Percentiles rank a stretch among this genome's conserved stretches.
These are phyloP conservation scores for Litchi chinensis DNA, from an alignment of 345 rosid species.

Conservation along the genomic window DNA sequence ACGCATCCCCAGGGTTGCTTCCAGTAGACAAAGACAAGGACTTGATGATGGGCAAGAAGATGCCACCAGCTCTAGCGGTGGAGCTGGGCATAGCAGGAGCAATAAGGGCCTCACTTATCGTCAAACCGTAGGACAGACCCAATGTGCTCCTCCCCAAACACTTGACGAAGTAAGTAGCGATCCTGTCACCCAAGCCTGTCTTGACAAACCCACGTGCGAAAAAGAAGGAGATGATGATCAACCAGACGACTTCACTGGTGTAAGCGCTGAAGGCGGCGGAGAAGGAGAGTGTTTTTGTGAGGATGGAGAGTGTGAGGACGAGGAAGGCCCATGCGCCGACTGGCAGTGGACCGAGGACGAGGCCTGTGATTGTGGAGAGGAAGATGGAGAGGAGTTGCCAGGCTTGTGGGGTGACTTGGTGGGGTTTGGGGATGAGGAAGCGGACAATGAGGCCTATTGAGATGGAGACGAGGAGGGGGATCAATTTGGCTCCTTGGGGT, in stretches of 20 bases:
- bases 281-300: conserved; percentile 76
- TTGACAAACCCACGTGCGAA: conserved; percentile 97
- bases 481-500: conserved; percentile 64
- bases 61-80: conserved; percentile 94
- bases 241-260: conserved; percentile 91
- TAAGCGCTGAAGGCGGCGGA: conserved; percentile 83
- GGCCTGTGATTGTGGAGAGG: conserved; percentile 88
- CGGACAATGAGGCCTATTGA: conserved; percentile 70
- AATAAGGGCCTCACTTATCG: conserved; percentile 84
- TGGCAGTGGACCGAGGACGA: conserved; percentile 81
- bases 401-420: conserved; percentile 63
- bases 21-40: conserved; percentile 81
- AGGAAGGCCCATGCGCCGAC: conserved; percentile 98
- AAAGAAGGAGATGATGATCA: conserved; percentile 96
- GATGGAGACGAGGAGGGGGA: conserved; percentile 68
- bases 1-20: conserved; percentile 74
- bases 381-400: conserved; percentile 93
- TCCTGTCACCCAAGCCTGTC: conserved; percentile 90
- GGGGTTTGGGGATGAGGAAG: conserved; percentile 65
- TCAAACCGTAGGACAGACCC: conserved; percentile 89
- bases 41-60: conserved; percentile 90
- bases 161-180: conserved; percentile 93
- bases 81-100: conserved; percentile 99
- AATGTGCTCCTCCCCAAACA: conserved; percentile 91
- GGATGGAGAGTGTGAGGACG: conserved; percentile 72